A percentile compares a stretch with the other conserved stretches of the same genome.
Evolutionary conservation across 305 asterid genomes (phyloP).

Genomic region (Fraxinus velutina): DNA sequence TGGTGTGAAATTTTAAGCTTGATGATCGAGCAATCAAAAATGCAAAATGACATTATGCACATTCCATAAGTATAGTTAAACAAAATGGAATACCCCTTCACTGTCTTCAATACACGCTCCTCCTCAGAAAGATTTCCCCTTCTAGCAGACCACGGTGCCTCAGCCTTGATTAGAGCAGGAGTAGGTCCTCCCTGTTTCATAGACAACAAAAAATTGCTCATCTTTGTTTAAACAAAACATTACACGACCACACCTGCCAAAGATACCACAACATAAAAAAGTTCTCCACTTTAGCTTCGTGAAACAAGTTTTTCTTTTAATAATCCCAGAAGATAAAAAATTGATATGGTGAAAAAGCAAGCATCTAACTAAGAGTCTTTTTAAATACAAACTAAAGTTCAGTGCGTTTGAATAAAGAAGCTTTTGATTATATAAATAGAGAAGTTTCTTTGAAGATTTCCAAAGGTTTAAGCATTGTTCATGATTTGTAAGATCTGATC

Average conservation of each 20-base stretch:
- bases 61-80: neutral
- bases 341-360: neutral
- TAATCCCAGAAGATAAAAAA: neutral
- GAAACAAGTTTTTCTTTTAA: neutral
- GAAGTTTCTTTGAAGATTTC: neutral
- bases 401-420: neutral
- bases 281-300: neutral
- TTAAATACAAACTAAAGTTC: neutral
- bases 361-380: neutral
- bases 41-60: neutral
- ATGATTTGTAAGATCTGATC: neutral
- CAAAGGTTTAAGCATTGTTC: neutral
- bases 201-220: neutral
- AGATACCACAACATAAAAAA: neutral
- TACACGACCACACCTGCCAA: neutral
- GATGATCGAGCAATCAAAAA: neutral
- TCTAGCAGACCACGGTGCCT: conserved; percentile 32
- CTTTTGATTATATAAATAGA: neutral
- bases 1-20: neutral
- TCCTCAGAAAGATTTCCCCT: conserved; percentile 28
- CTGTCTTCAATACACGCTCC: conserved; percentile 30
- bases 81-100: conserved; percentile 27
- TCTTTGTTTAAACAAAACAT: neutral
- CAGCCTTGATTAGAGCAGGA: conserved; percentile 45
- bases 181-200: conserved; percentile 43